Conservation (phyloP, 164 flowering plant species). For the Kalanchoe fedtschenkoi region DNA sequence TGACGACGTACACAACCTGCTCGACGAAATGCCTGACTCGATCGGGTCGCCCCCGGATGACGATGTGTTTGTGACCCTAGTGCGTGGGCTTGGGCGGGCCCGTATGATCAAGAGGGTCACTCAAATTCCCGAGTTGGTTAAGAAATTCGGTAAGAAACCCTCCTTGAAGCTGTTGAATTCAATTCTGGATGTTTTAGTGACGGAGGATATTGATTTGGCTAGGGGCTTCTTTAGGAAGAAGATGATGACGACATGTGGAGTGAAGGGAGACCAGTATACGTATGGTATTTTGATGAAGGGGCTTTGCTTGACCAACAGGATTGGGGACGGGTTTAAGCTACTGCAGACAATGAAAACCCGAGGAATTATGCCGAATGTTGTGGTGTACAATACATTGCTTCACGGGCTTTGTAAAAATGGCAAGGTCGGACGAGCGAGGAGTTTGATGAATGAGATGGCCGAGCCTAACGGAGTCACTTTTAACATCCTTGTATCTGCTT, state of each 20-base stretch:
- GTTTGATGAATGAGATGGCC: slow-evolving; percentile 65
- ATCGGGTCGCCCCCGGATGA: slow-evolving; percentile 63
- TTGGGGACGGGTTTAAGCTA: slow-evolving; percentile 74
- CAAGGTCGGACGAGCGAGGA: slow-evolving; percentile 76
- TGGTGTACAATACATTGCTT: slow-evolving; percentile 71
- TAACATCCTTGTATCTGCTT: slow-evolving; percentile 59
- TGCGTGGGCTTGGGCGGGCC: slow-evolving; percentile 60
- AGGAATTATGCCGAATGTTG: slow-evolving; percentile 40
- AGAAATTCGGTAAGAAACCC: slow-evolving; percentile 27
- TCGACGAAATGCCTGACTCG: slow-evolving; percentile 71
- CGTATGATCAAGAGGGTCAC: slow-evolving; percentile 34
- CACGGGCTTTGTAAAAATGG: slow-evolving; percentile 75
- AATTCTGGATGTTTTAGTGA: slow-evolving; percentile 71
- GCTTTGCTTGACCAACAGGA: slow-evolving; percentile 70
- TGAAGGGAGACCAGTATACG: slow-evolving; percentile 69
- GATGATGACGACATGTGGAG: slow-evolving; percentile 67
- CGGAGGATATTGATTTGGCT: slow-evolving; percentile 80
- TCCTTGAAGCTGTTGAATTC: slow-evolving; percentile 66
- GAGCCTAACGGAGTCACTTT: slow-evolving; percentile 65
- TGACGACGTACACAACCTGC: slow-evolving; percentile 40
- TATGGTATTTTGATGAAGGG: slow-evolving; percentile 89
- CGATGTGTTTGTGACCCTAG: slow-evolving; percentile 48
- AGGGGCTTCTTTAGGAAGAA: slow-evolving; percentile 63
- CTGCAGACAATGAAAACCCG: slow-evolving; percentile 50
- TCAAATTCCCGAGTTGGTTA: slow-evolving; percentile 43